Conservation (phyloP, 2,329 filamentous ascomycete species). For the Rhexocercosporidium sp. region DNA sequence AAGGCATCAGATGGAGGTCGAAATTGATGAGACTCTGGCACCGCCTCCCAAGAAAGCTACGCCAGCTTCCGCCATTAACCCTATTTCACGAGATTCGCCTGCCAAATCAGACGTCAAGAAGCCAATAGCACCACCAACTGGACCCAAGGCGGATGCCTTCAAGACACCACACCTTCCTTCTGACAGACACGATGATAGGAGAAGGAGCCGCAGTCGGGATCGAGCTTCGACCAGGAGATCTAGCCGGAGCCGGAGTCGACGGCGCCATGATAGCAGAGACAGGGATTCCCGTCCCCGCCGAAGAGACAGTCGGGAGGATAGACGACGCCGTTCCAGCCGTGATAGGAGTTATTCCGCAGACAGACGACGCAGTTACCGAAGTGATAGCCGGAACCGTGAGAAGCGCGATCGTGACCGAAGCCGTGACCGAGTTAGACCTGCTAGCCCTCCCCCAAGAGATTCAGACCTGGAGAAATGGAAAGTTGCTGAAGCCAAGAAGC, state of each 20-base stretch:
- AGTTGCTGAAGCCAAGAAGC: slow-evolving; percentile 64
- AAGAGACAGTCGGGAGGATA: slow-evolving; percentile 40
- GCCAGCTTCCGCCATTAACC: slow-evolving; percentile 42
- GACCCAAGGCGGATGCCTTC: slow-evolving; percentile 30
- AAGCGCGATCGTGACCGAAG: slow-evolving; percentile 28
- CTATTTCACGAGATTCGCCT: slow-evolving; percentile 39
- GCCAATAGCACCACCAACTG: slow-evolving; percentile 24
- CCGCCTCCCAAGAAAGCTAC: slow-evolving; percentile 42
- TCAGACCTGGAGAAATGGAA: slow-evolving; percentile 50
- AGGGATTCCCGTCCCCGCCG: slow-evolving; percentile 31
- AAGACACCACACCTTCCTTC: slow-evolving; percentile 28
- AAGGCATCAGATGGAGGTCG: slow-evolving; percentile 42
- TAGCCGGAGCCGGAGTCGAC: slow-evolving; percentile 34
- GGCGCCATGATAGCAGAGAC: slow-evolving; percentile 35
- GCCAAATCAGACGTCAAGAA: slow-evolving; percentile 40
- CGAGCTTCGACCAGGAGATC: slow-evolving; percentile 33
- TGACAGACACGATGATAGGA: slow-evolving; percentile 23
- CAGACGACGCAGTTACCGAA: slow-evolving; percentile 35
- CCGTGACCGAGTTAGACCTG: slow-evolving; percentile 31
- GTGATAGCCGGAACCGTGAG: slow-evolving; percentile 31
- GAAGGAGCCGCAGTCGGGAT: slow-evolving; percentile 37
- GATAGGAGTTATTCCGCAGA: slow-evolving; percentile 34
- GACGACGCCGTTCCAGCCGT: slow-evolving; percentile 31
- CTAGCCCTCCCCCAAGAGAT: slow-evolving; percentile 18
- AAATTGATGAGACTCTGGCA: slow-evolving; percentile 42